These are phyloP conservation scores for Mycocentrospora acerina DNA, from an alignment of 2,329 filamentous ascomycete species.

Conservation along the genomic window DNA sequence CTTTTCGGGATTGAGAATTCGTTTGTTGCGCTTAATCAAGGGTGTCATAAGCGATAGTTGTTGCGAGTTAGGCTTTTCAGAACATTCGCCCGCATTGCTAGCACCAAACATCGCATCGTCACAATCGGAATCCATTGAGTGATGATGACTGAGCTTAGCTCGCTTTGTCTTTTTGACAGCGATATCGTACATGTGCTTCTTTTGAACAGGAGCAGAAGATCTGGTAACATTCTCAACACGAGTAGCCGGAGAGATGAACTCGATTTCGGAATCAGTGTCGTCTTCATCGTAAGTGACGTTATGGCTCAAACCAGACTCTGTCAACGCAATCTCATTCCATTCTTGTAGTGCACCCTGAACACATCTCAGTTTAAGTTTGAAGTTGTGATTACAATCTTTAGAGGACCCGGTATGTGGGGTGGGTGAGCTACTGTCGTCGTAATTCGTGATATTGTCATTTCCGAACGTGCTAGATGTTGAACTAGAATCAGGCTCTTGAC, in stretches of 20 bases:
- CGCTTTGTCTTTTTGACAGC: slow-evolving; percentile 1
- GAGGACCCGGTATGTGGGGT: background rate
- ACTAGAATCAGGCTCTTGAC: too few relatives aligned
- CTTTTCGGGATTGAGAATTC: slow-evolving; percentile 20
- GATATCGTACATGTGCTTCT: background rate
- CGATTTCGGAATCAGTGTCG: slow-evolving; percentile 17
- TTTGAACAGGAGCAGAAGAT: background rate
- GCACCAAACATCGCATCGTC: slow-evolving; percentile 1
- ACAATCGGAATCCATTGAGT: slow-evolving; percentile 2
- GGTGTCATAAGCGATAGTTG: slow-evolving; percentile 11
- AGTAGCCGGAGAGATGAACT: slow-evolving; percentile 6
- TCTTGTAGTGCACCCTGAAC: slow-evolving; percentile 9
- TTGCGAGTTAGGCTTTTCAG: slow-evolving; percentile 1
- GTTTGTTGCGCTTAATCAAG: slow-evolving; percentile 20
- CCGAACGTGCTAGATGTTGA: too few relatives aligned
- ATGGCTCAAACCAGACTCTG: too few relatives aligned
- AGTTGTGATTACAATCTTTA: slow-evolving; percentile 1
- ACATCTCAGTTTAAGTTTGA: slow-evolving; percentile 15
- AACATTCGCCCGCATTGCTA: slow-evolving; percentile 1
- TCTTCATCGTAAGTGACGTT: background rate
- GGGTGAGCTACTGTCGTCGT: background rate
- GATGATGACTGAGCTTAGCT: background rate
- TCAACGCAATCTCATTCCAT: background rate
- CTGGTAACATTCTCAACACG: slow-evolving; percentile 1
- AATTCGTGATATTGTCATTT: background rate